phyloP scores from a whole-genome alignment of 179 eudicot species.

The Corrigiola litoralis region DNA sequence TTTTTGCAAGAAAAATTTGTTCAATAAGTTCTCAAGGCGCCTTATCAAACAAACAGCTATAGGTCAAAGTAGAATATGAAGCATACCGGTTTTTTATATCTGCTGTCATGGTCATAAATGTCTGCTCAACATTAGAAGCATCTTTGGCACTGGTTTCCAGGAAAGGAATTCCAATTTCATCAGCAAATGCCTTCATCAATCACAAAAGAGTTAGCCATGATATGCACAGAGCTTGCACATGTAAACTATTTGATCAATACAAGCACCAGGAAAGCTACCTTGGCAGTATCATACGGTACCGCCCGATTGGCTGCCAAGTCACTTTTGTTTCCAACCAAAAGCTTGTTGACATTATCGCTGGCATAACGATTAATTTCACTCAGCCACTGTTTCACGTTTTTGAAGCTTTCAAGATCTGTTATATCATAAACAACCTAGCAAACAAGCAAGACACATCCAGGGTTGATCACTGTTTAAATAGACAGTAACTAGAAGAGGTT shows the following conservation, averaged over 20 bases:
- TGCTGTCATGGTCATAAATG: slow-evolving; percentile 23
- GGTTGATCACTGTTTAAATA: not conserved
- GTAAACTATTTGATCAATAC: not conserved
- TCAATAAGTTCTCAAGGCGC: not conserved
- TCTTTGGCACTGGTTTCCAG: slow-evolving; percentile 28
- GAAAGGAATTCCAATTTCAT: slow-evolving; percentile 25
- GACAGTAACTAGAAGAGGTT: not conserved
- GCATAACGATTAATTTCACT: slow-evolving; percentile 30
- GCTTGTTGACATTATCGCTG: slow-evolving; percentile 24
- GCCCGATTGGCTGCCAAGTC: slow-evolving; percentile 23
- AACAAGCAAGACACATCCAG: not conserved
- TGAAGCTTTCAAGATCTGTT: slow-evolving; percentile 25
- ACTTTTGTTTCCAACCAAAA: slow-evolving; percentile 25
- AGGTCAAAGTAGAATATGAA: not conserved
- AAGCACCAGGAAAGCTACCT: slow-evolving; percentile 1
- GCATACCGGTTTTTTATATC: slow-evolving; percentile 21
- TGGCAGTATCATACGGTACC: slow-evolving; percentile 24
- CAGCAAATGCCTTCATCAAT: slow-evolving; percentile 17
- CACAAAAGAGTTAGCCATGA: not conserved
- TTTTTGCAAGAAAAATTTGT: too few species aligned
- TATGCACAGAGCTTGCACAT: not conserved
- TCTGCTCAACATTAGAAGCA: slow-evolving; percentile 24
- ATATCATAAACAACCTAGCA: slow-evolving; percentile 22
- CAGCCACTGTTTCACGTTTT: slow-evolving; percentile 26
- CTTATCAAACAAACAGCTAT: not conserved